phyloP scores from a whole-genome alignment of 768 basidiomycete species.

The Collybia sordida region DNA sequence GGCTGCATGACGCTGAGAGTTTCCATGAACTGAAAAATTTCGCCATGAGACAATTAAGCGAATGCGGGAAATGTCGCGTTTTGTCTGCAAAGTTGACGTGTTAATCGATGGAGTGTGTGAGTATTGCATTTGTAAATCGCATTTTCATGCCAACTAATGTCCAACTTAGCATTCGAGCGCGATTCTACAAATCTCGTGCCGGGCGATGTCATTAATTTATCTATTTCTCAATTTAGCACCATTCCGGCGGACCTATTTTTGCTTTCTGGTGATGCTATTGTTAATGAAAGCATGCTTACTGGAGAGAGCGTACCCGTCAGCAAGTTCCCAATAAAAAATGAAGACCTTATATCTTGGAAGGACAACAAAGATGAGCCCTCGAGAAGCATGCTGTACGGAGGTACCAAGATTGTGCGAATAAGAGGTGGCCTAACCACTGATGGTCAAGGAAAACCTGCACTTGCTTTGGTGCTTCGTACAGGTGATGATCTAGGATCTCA shows the following conservation, averaged over 20 bases:
- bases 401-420: slow-evolving; percentile 88
- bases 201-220: slow-evolving; percentile 91
- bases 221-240: slow-evolving; percentile 64
- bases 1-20: slow-evolving; percentile 12
- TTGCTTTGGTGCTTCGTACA: slow-evolving; percentile 85
- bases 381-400: slow-evolving; percentile 86
- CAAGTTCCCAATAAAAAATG: slow-evolving; percentile 83
- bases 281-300: slow-evolving; percentile 99
- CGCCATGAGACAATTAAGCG: slow-evolving; percentile 73
- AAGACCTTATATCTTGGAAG: slow-evolving; percentile 70
- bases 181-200: slow-evolving; percentile 84
- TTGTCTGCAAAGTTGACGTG: slow-evolving; percentile 74
- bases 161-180: slow-evolving; percentile 56
- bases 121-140: slow-evolving; percentile 23
- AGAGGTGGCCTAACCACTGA: slow-evolving; percentile 60
- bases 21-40: neutral
- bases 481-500: slow-evolving; percentile 41
- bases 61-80: slow-evolving; percentile 96
- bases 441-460: slow-evolving; percentile 55
- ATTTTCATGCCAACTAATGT: no score
- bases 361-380: slow-evolving; percentile 70
- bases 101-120: slow-evolving; percentile 71
- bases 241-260: slow-evolving; percentile 92
- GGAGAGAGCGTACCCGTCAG: slow-evolving; percentile 98
- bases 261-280: slow-evolving; percentile 94